A percentile compares a stretch with the other conserved stretches of the same genome.
Conservation (phyloP, 148 eudicot species). For the Bassia scoparia region DNA sequence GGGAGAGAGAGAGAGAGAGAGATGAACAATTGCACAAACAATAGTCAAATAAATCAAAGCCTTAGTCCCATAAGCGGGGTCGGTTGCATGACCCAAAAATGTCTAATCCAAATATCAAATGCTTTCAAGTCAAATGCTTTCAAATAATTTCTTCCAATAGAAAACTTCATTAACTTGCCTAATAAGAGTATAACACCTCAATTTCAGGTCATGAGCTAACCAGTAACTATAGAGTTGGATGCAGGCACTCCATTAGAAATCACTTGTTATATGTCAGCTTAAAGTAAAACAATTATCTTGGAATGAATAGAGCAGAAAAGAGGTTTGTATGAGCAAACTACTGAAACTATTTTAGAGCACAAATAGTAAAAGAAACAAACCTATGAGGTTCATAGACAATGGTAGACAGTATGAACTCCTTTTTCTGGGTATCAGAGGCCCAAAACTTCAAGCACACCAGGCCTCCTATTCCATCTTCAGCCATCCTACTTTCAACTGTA, state of each 20-base stretch:
- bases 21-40: too few relatives aligned
- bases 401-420: constrained; percentile 73
- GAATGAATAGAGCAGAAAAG: neutral
- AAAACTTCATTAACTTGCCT: neutral
- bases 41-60: too few relatives aligned
- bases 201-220: neutral
- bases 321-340: neutral
- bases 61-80: too few relatives aligned
- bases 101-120: too few relatives aligned
- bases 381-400: constrained; percentile 94
- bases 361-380: constrained; percentile 31
- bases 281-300: neutral
- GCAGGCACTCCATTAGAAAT: neutral
- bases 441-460: constrained; percentile 84
- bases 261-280: neutral
- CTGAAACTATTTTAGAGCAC: neutral
- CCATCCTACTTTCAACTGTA: constrained; percentile 76
- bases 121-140: too few relatives aligned
- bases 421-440: constrained; percentile 52
- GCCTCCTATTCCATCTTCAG: constrained; percentile 95
- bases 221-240: neutral
- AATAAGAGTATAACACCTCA: neutral
- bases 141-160: too few relatives aligned
- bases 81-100: too few relatives aligned
- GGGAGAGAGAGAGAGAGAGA: too few relatives aligned